phyloP scores from a whole-genome alignment of 441 rosid genomes.

The Raphanus hybrid region DNA sequence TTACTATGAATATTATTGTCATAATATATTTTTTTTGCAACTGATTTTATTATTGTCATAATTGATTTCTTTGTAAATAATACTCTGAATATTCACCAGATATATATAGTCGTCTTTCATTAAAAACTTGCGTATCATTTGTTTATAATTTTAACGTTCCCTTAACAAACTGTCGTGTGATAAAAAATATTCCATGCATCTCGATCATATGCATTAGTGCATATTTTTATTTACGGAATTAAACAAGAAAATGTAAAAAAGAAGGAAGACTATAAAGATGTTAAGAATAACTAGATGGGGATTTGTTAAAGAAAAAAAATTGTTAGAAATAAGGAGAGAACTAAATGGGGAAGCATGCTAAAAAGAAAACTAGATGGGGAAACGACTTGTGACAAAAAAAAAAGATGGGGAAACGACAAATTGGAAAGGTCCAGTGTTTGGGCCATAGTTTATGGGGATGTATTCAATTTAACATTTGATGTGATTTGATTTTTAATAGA shows the following conservation, averaged over 20 bases:
- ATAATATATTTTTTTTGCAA: not conserved
- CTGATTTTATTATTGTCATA: not conserved
- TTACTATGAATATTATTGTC: conserved; percentile 16
- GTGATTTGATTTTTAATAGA: too few species aligned
- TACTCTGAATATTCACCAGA: not conserved
- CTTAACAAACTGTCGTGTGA: not conserved
- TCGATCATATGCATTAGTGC: not conserved
- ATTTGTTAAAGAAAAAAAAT: too few species aligned
- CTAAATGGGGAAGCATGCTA: too few species aligned
- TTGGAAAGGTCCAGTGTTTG: conserved; percentile 1
- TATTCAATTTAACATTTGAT: too few species aligned
- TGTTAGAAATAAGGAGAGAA: too few species aligned
- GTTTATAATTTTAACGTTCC: not conserved
- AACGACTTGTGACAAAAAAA: too few species aligned
- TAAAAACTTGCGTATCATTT: not conserved
- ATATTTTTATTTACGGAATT: not conserved
- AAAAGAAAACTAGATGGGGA: too few species aligned
- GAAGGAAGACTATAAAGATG: not conserved
- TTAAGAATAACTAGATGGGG: not conserved
- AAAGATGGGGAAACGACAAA: not conserved
- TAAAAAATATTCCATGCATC: not conserved
- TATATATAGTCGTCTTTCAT: not conserved
- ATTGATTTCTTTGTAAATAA: conserved; percentile 21
- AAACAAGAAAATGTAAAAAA: not conserved
- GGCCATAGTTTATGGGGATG: not conserved